phyloP scores from a whole-genome alignment of 1,139 yeast species.

The Candida neerlandica region DNA sequence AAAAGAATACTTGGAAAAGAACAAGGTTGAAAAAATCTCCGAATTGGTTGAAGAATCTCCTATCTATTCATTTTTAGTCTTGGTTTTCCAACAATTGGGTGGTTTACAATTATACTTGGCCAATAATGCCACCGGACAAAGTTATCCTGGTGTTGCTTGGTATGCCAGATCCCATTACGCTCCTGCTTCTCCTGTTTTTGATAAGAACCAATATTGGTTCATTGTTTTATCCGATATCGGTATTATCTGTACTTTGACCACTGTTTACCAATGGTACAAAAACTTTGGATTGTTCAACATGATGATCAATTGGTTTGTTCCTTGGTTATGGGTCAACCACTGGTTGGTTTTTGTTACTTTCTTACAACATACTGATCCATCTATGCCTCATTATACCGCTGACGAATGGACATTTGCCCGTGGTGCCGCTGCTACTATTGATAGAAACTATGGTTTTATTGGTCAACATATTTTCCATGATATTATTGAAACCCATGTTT shows the following conservation, averaged over 20 bases:
- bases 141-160: slow-evolving; percentile 53
- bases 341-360: slow-evolving; percentile 88
- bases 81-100: slow-evolving; percentile 71
- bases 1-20: slow-evolving; percentile 49
- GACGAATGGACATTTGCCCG: slow-evolving; percentile 82
- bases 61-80: slow-evolving; percentile 53
- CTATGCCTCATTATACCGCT: slow-evolving; percentile 77
- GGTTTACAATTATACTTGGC: slow-evolving; percentile 72
- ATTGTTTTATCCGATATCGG: slow-evolving; percentile 76
- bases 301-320: slow-evolving; percentile 71
- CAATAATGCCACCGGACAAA: slow-evolving; percentile 79
- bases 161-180: slow-evolving; percentile 60
- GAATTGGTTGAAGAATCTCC: slow-evolving; percentile 79
- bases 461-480: slow-evolving; percentile 85
- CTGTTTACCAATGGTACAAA: slow-evolving; percentile 65
- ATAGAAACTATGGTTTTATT: slow-evolving; percentile 79
- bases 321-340: slow-evolving; percentile 82
- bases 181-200: slow-evolving; percentile 76
- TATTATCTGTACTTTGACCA: slow-evolving; percentile 52
- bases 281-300: slow-evolving; percentile 65
- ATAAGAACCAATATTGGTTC: slow-evolving; percentile 67
- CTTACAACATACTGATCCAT: slow-evolving; percentile 82
- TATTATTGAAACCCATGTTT: slow-evolving; percentile 86
- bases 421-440: slow-evolving; percentile 88
- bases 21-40: slow-evolving; percentile 45